phyloP scores from a whole-genome alignment of 2,329 filamentous ascomycete species.

The Trichoderma sp. region DNA sequence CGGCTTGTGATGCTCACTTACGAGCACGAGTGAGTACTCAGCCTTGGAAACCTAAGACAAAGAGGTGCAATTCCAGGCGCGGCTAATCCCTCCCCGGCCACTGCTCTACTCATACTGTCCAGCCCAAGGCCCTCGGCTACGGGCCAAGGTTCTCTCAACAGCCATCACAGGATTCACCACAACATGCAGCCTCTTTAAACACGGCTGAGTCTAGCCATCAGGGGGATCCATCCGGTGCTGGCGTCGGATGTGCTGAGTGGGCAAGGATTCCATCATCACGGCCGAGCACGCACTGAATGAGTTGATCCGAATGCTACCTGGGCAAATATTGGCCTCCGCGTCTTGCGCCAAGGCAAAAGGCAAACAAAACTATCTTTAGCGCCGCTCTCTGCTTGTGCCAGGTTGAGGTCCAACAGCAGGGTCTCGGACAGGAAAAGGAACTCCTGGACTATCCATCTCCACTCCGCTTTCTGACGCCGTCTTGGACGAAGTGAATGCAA shows the following conservation, averaged over 20 bases:
- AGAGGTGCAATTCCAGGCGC: neutral
- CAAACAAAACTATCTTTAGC: slow-evolving; percentile 9
- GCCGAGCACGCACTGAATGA: neutral
- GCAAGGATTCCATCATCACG: neutral
- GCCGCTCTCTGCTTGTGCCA: neutral
- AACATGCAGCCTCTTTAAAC: slow-evolving; percentile 11
- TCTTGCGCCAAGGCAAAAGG: slow-evolving; percentile 9
- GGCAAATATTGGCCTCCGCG: slow-evolving; percentile 7
- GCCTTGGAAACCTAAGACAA: neutral
- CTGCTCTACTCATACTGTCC: neutral
- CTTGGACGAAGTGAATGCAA: neutral
- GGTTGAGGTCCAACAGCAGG: neutral
- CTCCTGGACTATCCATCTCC: neutral
- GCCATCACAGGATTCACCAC: neutral
- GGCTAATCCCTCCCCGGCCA: neutral
- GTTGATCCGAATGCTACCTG: slow-evolving; percentile 7
- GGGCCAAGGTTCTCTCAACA: neutral
- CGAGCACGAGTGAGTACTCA: neutral
- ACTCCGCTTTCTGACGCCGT: neutral
- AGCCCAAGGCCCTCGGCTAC: neutral
- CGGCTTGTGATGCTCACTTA: neutral
- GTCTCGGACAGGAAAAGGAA: neutral
- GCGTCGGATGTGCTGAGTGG: neutral
- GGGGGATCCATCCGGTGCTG: neutral
- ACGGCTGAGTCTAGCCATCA: neutral